Evolutionary conservation across 2,329 filamentous ascomycete species (phyloP).

Genomic region (Aureobasidium melanogenum): DNA sequence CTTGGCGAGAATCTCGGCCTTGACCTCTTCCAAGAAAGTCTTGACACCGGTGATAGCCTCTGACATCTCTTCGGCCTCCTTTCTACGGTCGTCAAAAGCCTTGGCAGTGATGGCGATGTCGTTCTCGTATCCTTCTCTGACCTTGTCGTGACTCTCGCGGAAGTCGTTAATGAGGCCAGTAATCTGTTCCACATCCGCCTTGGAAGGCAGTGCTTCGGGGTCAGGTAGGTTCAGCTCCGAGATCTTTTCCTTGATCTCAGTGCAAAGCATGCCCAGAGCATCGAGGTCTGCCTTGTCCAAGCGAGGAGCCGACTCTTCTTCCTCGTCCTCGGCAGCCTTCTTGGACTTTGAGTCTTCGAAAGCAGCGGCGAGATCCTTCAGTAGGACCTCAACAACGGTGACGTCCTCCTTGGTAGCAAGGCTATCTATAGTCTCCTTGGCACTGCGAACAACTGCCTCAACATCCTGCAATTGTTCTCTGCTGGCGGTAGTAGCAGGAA

Average conservation of each 20-base stretch:
- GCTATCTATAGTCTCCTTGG: constrained; percentile 61
- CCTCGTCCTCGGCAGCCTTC: constrained; percentile 25
- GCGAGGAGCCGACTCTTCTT: constrained; percentile 35
- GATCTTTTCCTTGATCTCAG: constrained; percentile 75
- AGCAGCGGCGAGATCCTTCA: constrained; percentile 65
- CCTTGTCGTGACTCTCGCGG: constrained; percentile 52
- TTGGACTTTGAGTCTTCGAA: constrained; percentile 57
- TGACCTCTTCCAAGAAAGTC: constrained; percentile 66
- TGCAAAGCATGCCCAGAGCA: constrained; percentile 66
- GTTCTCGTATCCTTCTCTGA: constrained; percentile 64
- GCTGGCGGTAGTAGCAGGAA: constrained; percentile 61
- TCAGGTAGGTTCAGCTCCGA: constrained; percentile 66
- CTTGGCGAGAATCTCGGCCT: constrained; percentile 64
- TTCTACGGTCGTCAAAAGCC: constrained; percentile 73
- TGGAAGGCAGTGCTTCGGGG: constrained; percentile 61
- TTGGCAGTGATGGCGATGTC: constrained; percentile 68
- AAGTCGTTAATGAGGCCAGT: constrained; percentile 41
- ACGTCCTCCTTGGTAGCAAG: constrained; percentile 70
- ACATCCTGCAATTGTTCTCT: constrained; percentile 52
- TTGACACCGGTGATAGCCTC: constrained; percentile 75
- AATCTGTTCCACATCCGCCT: constrained; percentile 65
- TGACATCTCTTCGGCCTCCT: constrained; percentile 69
- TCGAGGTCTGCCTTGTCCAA: constrained; percentile 77
- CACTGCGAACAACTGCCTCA: constrained; percentile 63
- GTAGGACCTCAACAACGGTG: constrained; percentile 63